phyloP scores from a whole-genome alignment of 2,329 filamentous ascomycete species.

The Grosmannia huntii region DNA sequence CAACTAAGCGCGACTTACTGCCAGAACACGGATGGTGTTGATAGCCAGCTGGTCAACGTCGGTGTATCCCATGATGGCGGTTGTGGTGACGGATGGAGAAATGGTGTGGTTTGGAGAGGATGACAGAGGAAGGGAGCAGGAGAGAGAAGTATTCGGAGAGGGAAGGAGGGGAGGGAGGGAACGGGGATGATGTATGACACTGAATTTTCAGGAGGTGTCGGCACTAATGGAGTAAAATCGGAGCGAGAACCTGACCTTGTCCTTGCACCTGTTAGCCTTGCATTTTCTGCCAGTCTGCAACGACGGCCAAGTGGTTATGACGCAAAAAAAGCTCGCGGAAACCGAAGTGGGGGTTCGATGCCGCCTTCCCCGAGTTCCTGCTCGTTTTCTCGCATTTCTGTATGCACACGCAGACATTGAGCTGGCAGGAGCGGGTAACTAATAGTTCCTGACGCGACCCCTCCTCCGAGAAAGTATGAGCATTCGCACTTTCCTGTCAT shows the following conservation, averaged over 20 bases:
- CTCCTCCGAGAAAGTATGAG: not conserved
- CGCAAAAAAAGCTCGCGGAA: not conserved
- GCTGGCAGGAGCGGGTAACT: not conserved
- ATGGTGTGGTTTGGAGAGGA: conserved; percentile 7
- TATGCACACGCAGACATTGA: not conserved
- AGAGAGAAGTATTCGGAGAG: conserved; percentile 13
- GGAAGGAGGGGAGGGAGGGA: conserved; percentile 6
- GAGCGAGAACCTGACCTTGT: not conserved
- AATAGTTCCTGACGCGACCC: not conserved
- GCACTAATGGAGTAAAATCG: conserved; percentile 8
- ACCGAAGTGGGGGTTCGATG: not conserved
- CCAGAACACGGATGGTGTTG: conserved; percentile 95
- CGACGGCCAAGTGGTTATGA: not conserved
- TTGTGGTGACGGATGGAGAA: conserved; percentile 3
- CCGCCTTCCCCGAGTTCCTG: not conserved
- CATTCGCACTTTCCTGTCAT: not conserved
- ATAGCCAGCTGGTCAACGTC: conserved; percentile 83
- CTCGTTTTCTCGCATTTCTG: not conserved
- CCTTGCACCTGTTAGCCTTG: not conserved
- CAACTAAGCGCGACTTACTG: conserved; percentile 54
- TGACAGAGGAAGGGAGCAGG: conserved; percentile 13
- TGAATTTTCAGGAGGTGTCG: not conserved
- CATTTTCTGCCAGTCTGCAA: not conserved
- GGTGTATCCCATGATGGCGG: conserved; percentile 68
- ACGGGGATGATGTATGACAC: conserved; percentile 1